Evolutionary conservation across 1,284 basidiomycete genomes (phyloP), one percentile per base, ranked within the genome.

Genomic region (Trichosporon sp.): DNA sequence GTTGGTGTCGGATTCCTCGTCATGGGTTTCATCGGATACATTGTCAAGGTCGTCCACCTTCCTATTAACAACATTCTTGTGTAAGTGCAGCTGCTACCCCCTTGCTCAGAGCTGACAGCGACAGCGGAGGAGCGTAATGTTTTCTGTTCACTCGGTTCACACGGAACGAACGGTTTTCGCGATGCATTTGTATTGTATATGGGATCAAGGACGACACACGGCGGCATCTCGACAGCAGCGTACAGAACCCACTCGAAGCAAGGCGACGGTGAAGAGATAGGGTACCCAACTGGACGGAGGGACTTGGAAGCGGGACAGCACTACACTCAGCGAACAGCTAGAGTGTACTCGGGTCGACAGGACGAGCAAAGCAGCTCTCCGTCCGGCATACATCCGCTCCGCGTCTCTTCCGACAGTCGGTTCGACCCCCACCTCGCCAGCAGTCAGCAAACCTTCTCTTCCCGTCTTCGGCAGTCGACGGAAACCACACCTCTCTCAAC

Each of bases 1-100:
- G 93, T 98, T 71, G 93, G 93, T 2, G 91, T 97, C 75, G 95
- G 95, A 19, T 98, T 98, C 80, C 92, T 90, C 68, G 92, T 98
- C 77, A 97, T 97, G 94, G 95, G 95, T n/a, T 68, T 96, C 88
- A 95, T 96, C 83, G 94, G 94, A 11, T 96, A 94, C 86, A 91
- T 96, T 81, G 94, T 96, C 76, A 96, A 96, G 85, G 89, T 96
- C 76, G 56, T 96, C 78, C 94, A 96, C 85, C 96, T 96, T 84
- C 94, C 94, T 76, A 95, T 96, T 88, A 96, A 95, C 86, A 95
- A 95, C 84, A 95, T 96, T 76, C 89, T 96, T 77, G 93, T 96
- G 93, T 96, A 88, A 79, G 93, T 91, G 14, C 43, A n/a, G 43
- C 43, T 46, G 8, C 16, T 26, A 26, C 26, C 26, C 26, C 26